Evolutionary conservation across 2,329 filamentous ascomycete species (phyloP).

Genomic region (Calonectria henricotiae): DNA sequence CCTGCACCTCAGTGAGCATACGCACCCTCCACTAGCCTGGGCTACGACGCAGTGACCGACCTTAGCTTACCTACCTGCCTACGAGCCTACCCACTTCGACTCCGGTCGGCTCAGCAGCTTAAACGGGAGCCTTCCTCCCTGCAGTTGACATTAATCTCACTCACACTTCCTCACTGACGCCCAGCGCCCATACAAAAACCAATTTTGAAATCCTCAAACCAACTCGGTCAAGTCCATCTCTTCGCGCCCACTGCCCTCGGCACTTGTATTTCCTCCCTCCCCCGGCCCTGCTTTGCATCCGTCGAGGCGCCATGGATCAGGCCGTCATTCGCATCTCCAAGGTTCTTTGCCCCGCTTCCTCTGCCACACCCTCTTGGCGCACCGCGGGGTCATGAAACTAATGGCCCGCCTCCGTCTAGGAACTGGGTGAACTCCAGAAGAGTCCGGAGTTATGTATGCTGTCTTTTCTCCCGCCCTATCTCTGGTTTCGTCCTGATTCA

Average conservation of each 20-base stretch:
- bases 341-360: conserved; percentile 64
- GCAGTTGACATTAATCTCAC: conserved; percentile 21
- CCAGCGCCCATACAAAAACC: conserved; percentile 26
- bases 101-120: conserved; percentile 23
- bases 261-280: background rate
- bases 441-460: conserved; percentile 85
- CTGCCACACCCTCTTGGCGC: conserved; percentile 39
- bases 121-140: conserved; percentile 32
- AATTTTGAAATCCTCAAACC: conserved; percentile 13
- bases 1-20: background rate
- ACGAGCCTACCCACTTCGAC: conserved; percentile 28
- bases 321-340: conserved; percentile 91
- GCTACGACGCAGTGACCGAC: conserved; percentile 18
- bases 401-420: conserved; percentile 66
- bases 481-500: background rate
- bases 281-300: conserved; percentile 37
- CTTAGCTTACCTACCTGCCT: background rate
- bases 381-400: conserved; percentile 40
- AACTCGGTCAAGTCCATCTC: conserved; percentile 42
- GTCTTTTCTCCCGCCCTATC: conserved; percentile 34
- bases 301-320: conserved; percentile 73
- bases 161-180: conserved; percentile 27
- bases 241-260: conserved; percentile 26
- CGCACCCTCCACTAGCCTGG: conserved; percentile 9
- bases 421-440: conserved; percentile 89